These are phyloP conservation scores for Loxodes magnus DNA, from an alignment of 73 alveolate genomes.

Conservation along the genomic window DNA sequence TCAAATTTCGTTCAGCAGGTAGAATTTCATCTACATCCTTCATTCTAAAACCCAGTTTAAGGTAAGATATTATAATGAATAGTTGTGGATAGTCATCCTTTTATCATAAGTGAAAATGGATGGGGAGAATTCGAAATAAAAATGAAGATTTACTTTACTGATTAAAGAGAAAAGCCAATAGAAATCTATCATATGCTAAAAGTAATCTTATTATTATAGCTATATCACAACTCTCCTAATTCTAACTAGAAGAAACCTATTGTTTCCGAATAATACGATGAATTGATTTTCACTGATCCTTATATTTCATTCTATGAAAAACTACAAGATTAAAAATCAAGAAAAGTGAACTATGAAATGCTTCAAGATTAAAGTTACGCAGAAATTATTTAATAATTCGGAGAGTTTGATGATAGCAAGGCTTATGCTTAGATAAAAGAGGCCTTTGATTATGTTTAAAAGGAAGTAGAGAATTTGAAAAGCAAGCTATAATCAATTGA, in stretches of 20 bases:
- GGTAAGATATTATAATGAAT: conserved; percentile 5
- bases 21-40: conserved; percentile 69
- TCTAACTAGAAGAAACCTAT: conserved; percentile 69
- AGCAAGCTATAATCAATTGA: background rate
- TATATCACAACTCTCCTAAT: conserved; percentile 24
- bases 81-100: conserved; percentile 49
- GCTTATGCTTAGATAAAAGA: background rate
- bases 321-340: conserved; percentile 16
- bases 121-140: conserved; percentile 97
- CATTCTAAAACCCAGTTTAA: conserved; percentile 63
- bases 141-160: conserved; percentile 66
- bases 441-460: background rate
- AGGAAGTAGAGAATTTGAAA: conserved; percentile 8
- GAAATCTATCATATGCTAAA: conserved; percentile 62
- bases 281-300: conserved; percentile 87
- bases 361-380: background rate
- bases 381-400: conserved; percentile 4
- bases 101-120: conserved; percentile 85
- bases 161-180: conserved; percentile 73
- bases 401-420: background rate
- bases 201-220: conserved; percentile 34
- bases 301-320: conserved; percentile 34
- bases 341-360: conserved; percentile 2
- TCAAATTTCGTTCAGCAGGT: conserved; percentile 79
- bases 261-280: conserved; percentile 83